These are phyloP conservation scores for Blastocystis sp. DNA, from an alignment of 352 stramenopile species.

Conservation along the genomic window DNA sequence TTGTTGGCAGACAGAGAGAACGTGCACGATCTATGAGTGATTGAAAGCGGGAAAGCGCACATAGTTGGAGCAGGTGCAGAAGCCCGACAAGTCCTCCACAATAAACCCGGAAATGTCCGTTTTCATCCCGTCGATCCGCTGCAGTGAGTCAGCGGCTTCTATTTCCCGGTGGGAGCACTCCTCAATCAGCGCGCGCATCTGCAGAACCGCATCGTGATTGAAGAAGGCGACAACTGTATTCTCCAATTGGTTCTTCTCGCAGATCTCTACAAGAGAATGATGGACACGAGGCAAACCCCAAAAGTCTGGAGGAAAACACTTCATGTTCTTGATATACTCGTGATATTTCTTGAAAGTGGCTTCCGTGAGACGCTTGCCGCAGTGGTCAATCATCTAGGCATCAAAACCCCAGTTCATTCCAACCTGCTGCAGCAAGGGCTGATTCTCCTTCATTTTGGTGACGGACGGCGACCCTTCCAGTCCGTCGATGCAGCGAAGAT, in stretches of 20 bases:
- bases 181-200: constrained; percentile 20
- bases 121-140: neutral
- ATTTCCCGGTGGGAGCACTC: constrained; percentile 10
- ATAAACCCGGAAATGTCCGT: constrained; percentile 37
- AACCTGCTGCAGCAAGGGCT: constrained; percentile 22
- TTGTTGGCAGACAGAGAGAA: neutral
- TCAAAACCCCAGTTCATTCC: neutral
- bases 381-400: constrained; percentile 25
- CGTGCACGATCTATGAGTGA: neutral
- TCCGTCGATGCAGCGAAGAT: neutral
- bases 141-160: neutral
- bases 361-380: constrained; percentile 25
- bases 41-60: neutral
- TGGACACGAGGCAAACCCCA: constrained; percentile 8
- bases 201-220: constrained; percentile 9
- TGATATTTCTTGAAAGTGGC: constrained; percentile 15
- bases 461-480: neutral
- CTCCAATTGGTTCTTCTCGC: constrained; percentile 2
- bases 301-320: constrained; percentile 30
- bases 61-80: constrained; percentile 24
- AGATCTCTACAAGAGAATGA: neutral
- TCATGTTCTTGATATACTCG: neutral
- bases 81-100: constrained; percentile 10
- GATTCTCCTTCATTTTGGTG: neutral
- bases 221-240: neutral